Base-by-base conservation (phyloP, 177 flowering plant species). In the Vitis hybrid region DNA sequence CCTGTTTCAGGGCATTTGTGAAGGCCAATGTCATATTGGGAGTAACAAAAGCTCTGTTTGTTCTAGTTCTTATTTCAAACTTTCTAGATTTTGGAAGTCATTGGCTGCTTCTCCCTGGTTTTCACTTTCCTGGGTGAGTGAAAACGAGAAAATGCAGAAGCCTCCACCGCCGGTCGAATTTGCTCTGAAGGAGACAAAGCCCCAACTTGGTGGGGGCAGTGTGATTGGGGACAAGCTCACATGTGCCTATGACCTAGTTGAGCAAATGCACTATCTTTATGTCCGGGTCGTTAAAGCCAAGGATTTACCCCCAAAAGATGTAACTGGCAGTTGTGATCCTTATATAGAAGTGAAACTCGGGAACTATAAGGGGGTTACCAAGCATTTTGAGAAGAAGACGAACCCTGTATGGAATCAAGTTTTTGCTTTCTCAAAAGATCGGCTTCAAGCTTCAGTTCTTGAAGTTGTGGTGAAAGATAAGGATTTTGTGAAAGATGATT, bases 261-360 rank as follows among this genome's bases (percentile, higher is more conserved):
- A 84, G 79, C 85, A 84, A 58, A 84, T 84, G 87, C 85, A 84
- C 55, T 84, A 84, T 71, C 84, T 84, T 9, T 84, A 78, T 66
- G 87, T 84, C 5, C 82, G 79, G 10, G 85, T 84, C 14, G 85
- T 84, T 14, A 84, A 84, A 69, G 87, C 87, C 2, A 80, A 71
- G 65, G 83, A 82, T 52, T 73, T 84, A 45, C 82, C 85, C 1
- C 61, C 64, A 13, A 82, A 79, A 56, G 84, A 83, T 72, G 79
- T 83, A 1, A 70, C 86, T 16, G 84, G 84, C 5, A 69, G 80
- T 52, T 81, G 84, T 67, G 84, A 83, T 65, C 86, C 86, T 10
- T 83, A 83, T 73, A 84, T 81, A 56, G 86, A 83, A 72, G 84
- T 83, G n/a, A 83, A 76, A 68, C 84, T 83, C 39, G 86, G 84